Conservation (phyloP, 257 asterid species). For the Solanum pennellii region DNA sequence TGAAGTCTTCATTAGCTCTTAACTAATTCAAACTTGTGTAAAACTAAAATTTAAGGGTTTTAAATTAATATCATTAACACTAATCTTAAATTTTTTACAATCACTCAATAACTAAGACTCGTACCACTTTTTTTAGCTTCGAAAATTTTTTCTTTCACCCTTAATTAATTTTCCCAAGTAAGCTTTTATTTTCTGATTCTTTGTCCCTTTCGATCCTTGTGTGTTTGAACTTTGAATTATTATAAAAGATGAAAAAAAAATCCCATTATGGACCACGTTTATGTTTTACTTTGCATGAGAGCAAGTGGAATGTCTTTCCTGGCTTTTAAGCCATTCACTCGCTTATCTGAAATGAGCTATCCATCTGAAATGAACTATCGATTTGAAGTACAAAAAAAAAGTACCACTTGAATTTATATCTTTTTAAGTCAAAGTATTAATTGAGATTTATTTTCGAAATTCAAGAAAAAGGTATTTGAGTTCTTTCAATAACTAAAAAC, state of each 20-base stretch:
- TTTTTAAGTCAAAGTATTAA: neutral
- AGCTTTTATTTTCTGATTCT: neutral
- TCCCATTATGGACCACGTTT: neutral
- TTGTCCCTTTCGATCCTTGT: neutral
- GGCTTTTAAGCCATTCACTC: neutral
- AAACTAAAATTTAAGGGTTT: neutral
- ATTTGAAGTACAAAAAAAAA: neutral
- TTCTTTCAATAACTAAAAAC: neutral
- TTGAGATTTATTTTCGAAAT: neutral
- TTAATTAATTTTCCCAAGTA: neutral
- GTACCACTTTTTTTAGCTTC: neutral
- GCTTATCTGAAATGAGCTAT: neutral
- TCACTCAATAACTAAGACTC: neutral
- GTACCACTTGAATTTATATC: neutral
- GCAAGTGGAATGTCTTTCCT: neutral
- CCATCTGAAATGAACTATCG: neutral
- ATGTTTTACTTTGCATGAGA: neutral
- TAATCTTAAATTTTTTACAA: neutral
- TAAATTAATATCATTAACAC: neutral
- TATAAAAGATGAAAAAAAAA: neutral
- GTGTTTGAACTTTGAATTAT: neutral
- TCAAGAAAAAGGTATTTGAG: neutral
- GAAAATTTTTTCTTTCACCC: neutral
- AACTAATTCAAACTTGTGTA: too few species aligned
- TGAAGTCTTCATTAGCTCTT: neutral